phyloP scores from a whole-genome alignment of 1,139 yeast species.

The Candida sojae region DNA sequence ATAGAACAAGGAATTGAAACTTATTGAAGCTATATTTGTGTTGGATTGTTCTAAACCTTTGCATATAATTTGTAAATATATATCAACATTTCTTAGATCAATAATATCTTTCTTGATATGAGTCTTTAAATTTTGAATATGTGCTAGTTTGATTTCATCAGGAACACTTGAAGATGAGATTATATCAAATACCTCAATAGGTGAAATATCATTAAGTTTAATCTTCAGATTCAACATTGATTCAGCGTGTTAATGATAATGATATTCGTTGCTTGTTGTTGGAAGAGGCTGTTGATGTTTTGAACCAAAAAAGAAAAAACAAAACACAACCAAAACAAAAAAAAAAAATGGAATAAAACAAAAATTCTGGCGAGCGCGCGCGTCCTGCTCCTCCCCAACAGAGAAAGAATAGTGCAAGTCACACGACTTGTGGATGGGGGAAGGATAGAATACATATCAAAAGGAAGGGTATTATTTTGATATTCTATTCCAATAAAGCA shows the following conservation, averaged over 20 bases:
- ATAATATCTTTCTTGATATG: conserved; percentile 71
- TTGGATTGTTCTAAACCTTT: conserved; percentile 46
- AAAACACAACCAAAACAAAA: neutral
- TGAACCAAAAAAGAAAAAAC: too few species aligned
- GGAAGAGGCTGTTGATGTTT: neutral
- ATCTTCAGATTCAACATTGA: neutral
- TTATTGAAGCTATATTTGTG: conserved; percentile 42
- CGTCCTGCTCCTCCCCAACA: neutral
- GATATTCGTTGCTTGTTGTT: neutral
- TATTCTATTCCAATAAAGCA: neutral
- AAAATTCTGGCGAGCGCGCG: neutral
- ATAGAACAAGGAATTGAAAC: conserved; percentile 74
- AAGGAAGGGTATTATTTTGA: neutral
- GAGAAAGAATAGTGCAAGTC: neutral
- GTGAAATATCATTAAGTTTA: conserved; percentile 5
- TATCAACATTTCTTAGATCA: conserved; percentile 51
- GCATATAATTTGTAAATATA: conserved; percentile 59
- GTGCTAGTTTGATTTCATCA: conserved; percentile 31
- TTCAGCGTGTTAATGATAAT: too few species aligned
- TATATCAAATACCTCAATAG: conserved; percentile 23
- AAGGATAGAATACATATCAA: neutral
- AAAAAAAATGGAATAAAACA: neutral
- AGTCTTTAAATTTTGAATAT: conserved; percentile 57
- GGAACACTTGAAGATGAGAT: conserved; percentile 21
- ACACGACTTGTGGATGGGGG: neutral